These are phyloP conservation scores for Striga hermonthica DNA, from an alignment of 305 asterid genomes.

Conservation along the genomic window DNA sequence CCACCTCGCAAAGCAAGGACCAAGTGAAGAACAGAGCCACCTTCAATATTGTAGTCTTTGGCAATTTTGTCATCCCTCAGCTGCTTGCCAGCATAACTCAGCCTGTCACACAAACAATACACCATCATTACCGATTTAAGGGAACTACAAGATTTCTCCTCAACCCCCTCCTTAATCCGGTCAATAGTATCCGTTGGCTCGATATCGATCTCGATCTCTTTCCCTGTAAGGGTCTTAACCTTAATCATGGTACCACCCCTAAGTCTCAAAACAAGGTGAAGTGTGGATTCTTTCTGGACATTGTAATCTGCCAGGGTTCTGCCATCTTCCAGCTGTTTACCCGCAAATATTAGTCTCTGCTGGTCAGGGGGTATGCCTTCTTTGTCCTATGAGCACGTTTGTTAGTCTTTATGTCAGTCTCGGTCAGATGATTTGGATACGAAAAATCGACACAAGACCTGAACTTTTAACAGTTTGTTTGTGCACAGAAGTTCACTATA, in stretches of 20 bases:
- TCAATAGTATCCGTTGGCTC: slow-evolving; percentile 82
- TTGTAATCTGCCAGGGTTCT: slow-evolving; percentile 75
- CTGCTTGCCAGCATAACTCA: slow-evolving; percentile 87
- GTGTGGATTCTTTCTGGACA: slow-evolving; percentile 75
- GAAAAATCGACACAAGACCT: too few species aligned
- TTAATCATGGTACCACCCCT: slow-evolving; percentile 95
- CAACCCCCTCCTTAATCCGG: slow-evolving; percentile 77
- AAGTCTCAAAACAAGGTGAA: slow-evolving; percentile 73
- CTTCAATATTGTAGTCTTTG: slow-evolving; percentile 82
- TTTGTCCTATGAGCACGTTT: slow-evolving; percentile 44
- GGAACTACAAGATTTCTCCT: slow-evolving; percentile 48
- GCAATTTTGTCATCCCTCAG: slow-evolving; percentile 88
- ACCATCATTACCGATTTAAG: not conserved
- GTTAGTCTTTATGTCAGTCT: too few species aligned
- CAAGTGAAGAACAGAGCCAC: slow-evolving; percentile 89
- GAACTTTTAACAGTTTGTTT: too few species aligned
- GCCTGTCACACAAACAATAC: slow-evolving; percentile 42
- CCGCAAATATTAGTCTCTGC: slow-evolving; percentile 79
- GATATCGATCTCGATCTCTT: slow-evolving; percentile 78
- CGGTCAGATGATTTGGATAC: too few species aligned
- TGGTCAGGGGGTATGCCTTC: slow-evolving; percentile 87
- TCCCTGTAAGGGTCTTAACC: slow-evolving; percentile 83
- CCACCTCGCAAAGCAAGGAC: slow-evolving; percentile 88
- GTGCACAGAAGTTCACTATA: too few species aligned
- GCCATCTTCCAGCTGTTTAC: slow-evolving; percentile 85